Percentiles rank a stretch among this genome's conserved stretches.
phyloP scores from a whole-genome alignment of 805 yeast species.

The Metschnikowia koreensis region DNA sequence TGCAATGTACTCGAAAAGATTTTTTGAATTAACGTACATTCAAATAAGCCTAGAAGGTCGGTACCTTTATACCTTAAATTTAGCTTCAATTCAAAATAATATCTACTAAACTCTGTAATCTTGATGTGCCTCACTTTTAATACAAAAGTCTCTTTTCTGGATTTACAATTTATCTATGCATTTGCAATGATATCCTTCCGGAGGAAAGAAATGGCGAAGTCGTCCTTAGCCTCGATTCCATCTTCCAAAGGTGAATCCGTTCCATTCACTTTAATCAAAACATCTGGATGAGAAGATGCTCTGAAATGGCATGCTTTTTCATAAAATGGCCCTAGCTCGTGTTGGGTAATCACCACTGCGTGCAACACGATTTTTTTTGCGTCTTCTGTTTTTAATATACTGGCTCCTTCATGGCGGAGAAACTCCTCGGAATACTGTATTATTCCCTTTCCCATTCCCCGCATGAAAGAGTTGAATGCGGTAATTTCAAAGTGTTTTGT shows the following conservation, averaged over 20 bases:
- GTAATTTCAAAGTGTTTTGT: slow-evolving; percentile 43
- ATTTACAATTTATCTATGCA: background rate
- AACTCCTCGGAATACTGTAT: slow-evolving; percentile 24
- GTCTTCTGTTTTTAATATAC: slow-evolving; percentile 9
- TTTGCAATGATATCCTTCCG: slow-evolving; percentile 16
- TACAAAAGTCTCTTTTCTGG: background rate
- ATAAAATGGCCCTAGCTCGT: slow-evolving; percentile 48
- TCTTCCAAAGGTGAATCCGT: slow-evolving; percentile 31
- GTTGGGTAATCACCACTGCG: slow-evolving; percentile 50
- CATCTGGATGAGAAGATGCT: slow-evolving; percentile 22
- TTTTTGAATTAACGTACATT: too few relatives aligned
- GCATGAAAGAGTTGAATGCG: slow-evolving; percentile 50
- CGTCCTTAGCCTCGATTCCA: slow-evolving; percentile 35
- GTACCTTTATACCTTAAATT: too few relatives aligned
- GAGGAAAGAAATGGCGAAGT: slow-evolving; percentile 44
- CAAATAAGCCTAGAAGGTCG: too few relatives aligned
- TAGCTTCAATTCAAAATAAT: too few relatives aligned
- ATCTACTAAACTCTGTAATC: too few relatives aligned
- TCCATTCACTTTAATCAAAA: slow-evolving; percentile 9
- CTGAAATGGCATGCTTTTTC: slow-evolving; percentile 37
- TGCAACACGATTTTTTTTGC: slow-evolving; percentile 23
- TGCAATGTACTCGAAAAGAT: too few relatives aligned
- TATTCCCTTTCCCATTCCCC: slow-evolving; percentile 33
- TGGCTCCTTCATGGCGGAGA: slow-evolving; percentile 5
- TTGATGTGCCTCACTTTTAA: too few relatives aligned